A percentile compares a stretch with the other conserved stretches of the same genome.
phyloP scores from a whole-genome alignment of 768 basidiomycete genomes.

The Pleurotus tuber-regium region DNA sequence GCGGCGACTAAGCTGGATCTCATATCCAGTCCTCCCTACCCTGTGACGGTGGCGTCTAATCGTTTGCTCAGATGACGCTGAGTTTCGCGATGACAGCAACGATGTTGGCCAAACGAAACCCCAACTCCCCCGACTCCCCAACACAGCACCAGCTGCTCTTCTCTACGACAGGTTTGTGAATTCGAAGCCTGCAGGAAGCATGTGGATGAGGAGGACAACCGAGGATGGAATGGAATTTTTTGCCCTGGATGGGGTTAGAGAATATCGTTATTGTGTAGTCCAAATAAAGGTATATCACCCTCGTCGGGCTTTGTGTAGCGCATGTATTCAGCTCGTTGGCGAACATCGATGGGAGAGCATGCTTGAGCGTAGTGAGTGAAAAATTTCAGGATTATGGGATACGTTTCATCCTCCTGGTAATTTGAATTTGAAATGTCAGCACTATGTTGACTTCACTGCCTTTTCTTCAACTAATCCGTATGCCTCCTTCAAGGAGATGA shows the following conservation, averaged over 20 bases:
- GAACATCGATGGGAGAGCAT: too few species aligned
- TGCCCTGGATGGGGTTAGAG: constrained; percentile 2
- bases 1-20: constrained; percentile 7
- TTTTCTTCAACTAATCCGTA: background rate
- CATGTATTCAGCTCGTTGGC: too few species aligned
- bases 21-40: constrained; percentile 5
- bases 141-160: too few species aligned
- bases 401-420: background rate
- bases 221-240: background rate
- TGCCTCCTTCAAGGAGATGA: too few species aligned
- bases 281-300: background rate
- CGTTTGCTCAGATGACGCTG: constrained; percentile 3
- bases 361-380: too few species aligned
- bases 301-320: background rate
- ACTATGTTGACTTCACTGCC: background rate
- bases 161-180: too few species aligned
- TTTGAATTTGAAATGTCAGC: background rate
- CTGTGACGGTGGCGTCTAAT: constrained; percentile 5
- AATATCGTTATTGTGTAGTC: background rate
- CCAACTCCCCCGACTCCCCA: background rate
- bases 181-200: constrained; percentile 5
- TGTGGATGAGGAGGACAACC: constrained; percentile 1
- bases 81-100: constrained; percentile 8
- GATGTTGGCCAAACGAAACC: constrained; percentile 2
- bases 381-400: too few species aligned